These are phyloP conservation scores for Luffa acutangula DNA, from an alignment of 306 rosid species.

Conservation along the genomic window DNA sequence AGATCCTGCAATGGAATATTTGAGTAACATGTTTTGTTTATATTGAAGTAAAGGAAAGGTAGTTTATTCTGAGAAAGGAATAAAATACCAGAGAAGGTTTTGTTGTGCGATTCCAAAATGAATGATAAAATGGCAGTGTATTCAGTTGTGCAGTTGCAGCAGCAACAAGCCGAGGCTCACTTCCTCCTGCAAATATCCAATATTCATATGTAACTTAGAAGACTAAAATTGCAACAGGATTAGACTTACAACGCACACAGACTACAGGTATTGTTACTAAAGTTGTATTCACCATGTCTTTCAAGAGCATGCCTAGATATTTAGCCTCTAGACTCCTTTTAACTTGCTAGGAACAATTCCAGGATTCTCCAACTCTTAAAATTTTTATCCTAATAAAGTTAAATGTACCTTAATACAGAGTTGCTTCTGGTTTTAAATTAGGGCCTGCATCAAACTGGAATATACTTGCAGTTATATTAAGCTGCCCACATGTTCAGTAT, in stretches of 20 bases:
- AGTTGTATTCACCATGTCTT: neutral
- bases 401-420: neutral
- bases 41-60: neutral
- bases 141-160: constrained; percentile 78
- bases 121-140: constrained; percentile 92
- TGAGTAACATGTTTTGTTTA: neutral
- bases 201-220: neutral
- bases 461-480: neutral
- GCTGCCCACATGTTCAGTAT: neutral
- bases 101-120: constrained; percentile 98
- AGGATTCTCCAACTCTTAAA: neutral
- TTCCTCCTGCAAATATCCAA: constrained; percentile 57
- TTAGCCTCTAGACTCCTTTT: neutral
- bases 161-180: constrained; percentile 72
- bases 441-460: neutral
- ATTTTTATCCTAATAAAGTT: neutral
- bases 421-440: neutral
- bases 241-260: neutral
- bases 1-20: constrained; percentile 39
- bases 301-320: neutral
- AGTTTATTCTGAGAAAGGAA: constrained; percentile 2
- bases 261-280: neutral
- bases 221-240: neutral
- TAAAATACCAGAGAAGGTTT: constrained; percentile 77
- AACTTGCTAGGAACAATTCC: neutral